Base-by-base conservation (phyloP, 139 green algal genomes). In the Eudorina sp. region DNA sequence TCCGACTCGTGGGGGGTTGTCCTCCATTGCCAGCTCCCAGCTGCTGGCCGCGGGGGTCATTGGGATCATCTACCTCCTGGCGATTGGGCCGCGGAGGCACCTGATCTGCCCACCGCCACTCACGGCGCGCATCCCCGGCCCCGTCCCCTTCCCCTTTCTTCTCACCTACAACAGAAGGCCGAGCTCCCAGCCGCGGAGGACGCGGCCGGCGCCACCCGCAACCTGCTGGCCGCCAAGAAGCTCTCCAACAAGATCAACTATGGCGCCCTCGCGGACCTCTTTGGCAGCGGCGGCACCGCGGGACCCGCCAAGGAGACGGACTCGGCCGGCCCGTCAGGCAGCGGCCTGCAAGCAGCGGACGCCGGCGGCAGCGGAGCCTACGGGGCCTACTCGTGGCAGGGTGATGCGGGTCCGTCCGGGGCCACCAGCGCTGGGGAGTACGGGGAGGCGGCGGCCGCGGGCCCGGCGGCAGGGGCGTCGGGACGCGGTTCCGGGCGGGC, bases 171-270 rank as follows among this genome's bases (percentile, higher is more conserved):
- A 60, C 25, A 46, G 53, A 83, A 89, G 40, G 78, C 83, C 29
- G 62, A 82, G 45, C 29, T 89, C 23, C 82, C 80, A 25, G 66
- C 85, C 31, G 90, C 89, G 5, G 90, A 92, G 31, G 90, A 79
- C 51, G 90, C 90, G n/a, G 74, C 79, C 19, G 90, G 93, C 75
- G 95, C 94, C 45, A 90, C 94, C 2, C 84, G 91, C 40, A 86
- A 89, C 62, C 94, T 97, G 90, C 88, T 98, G 41, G 92, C 95
- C 55, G 43, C 90, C 69, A 94, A 94, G 72, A 96, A 96, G 83
- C 91, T 97, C 46, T 94, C 85, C 55, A 94, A 90, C 76, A 98
- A 98, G 88, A 97, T 98, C 91, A 98, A 99, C 94, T 98, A 98
- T 92, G 89, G 86, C 23, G 92, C 91, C 4, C 89, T 98, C 88